A percentile compares a stretch with the other conserved stretches of the same genome.
Conservation (phyloP, 129 eudicot species). For the Flaveria brownii region DNA sequence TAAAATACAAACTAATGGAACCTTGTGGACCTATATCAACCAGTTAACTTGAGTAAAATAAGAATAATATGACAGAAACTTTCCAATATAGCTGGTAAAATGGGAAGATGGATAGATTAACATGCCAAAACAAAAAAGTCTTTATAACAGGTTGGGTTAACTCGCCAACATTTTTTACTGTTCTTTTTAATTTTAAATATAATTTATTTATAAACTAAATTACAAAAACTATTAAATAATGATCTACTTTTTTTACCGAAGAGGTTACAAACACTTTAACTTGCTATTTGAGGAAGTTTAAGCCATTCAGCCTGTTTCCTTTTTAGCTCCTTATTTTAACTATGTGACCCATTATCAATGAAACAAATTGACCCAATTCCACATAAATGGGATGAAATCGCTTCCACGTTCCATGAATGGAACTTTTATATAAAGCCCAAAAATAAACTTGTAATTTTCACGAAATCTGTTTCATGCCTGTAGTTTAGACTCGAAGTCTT, state of each 20-base stretch:
- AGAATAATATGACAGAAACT: neutral
- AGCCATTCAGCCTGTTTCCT: neutral
- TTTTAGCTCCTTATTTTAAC: neutral
- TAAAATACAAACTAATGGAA: neutral
- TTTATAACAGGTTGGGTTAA: neutral
- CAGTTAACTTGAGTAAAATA: neutral
- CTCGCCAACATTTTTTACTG: neutral
- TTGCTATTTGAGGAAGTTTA: neutral
- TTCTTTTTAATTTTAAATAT: neutral
- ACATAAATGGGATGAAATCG: neutral
- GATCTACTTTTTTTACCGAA: neutral
- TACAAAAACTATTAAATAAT: neutral
- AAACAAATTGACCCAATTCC: neutral
- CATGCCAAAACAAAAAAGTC: neutral
- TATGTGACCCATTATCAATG: neutral
- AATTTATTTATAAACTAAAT: neutral
- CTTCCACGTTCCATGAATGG: neutral
- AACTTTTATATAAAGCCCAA: neutral
- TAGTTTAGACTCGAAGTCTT: conserved; percentile 87
- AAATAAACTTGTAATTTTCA: conserved; percentile 13
- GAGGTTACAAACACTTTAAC: neutral
- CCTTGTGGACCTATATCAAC: neutral
- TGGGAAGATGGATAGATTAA: neutral
- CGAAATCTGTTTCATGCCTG: conserved; percentile 48
- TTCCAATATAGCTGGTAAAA: neutral